Evolutionary conservation across 495 filamentous ascomycete species (phyloP), one percentile per base, ranked within the genome.

Genomic region (Bacidia rubella): DNA sequence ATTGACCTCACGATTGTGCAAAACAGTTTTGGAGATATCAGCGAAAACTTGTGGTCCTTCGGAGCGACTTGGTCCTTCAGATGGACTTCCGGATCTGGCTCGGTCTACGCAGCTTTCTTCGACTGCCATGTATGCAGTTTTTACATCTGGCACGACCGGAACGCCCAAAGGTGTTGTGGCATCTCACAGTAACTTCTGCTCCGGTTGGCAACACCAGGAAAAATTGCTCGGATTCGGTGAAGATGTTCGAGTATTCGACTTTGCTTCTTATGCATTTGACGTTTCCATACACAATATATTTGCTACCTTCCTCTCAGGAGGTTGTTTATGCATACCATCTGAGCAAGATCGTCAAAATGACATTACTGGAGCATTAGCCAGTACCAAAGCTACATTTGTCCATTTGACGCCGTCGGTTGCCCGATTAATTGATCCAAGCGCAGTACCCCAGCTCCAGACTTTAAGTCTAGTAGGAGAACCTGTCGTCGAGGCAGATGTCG

Each of bases 351-450:
- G 71, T 1, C 23, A 58, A 10, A 62, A 65, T 47, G 59, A 65
- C 39, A 41, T 66, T 25, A 49, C 53, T 17, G 54, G 54, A 24
- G 49, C 53, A 5, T 60, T 64, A 21, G 55, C 59, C 47, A 55
- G 59, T n/a, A 39, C 39, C 19, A 32, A 48, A 9, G 55, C 56
- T 11, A 63, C 57, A 24, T 57, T 52, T 50, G 53, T 56, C 1
- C 26, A 50, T 3, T 57, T 83, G 0, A 74, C 72, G 1, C 77
- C 78, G 10, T 73, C 74, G 0, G 65, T 78, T 2, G 70, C 65
- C 0, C 52, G 57, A 15, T 56, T 71, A 2, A 53, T 78, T 2
- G 65, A 66, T 3, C 66, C 67, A 2, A 39, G 27, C 19, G 47
- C 53, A 17, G 53, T 73, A 3, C 65, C 65, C 2, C 21, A 53